A percentile compares a stretch with the other conserved stretches of the same genome.
Evolutionary conservation across 768 basidiomycete genomes (phyloP).

Genomic region (Pulveroboletus ravenelii): DNA sequence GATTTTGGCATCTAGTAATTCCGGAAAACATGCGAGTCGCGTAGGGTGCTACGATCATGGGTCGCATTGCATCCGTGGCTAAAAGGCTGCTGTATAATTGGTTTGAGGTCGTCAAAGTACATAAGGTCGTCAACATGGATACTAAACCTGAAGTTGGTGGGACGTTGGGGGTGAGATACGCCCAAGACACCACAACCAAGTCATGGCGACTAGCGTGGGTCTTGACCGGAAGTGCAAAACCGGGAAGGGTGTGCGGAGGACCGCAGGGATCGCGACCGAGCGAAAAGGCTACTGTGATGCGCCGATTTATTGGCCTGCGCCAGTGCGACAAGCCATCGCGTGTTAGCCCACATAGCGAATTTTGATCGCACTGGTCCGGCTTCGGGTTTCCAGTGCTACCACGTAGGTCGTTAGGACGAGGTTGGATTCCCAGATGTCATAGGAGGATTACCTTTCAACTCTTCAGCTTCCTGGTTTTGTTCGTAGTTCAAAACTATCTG

Average conservation of each 20-base stretch:
- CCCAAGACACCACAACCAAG: conserved; percentile 14
- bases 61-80: conserved; percentile 6
- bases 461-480: conserved; percentile 83
- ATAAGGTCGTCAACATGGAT: conserved; percentile 20
- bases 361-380: conserved; percentile 64
- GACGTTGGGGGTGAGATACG: conserved; percentile 8
- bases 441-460: conserved; percentile 55
- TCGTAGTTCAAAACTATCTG: conserved; percentile 90
- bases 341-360: conserved; percentile 69
- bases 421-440: neutral
- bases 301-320: conserved; percentile 14
- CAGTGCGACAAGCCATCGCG: conserved; percentile 9
- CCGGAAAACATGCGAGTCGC: conserved; percentile 2
- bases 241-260: conserved; percentile 16
- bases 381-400: conserved; percentile 65
- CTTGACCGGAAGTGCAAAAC: conserved; percentile 20
- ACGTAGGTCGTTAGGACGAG: neutral
- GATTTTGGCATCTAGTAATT: neutral
- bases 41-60: conserved; percentile 8
- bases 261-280: conserved; percentile 20
- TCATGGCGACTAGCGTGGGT: conserved; percentile 11
- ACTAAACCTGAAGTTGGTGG: conserved; percentile 12
- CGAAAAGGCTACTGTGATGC: conserved; percentile 20
- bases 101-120: conserved; percentile 24
- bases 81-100: conserved; percentile 6